Evolutionary conservation across 345 rosid genomes (phyloP), one percentile per base, ranked within the genome.

Genomic region (Hypericum androsaemum): DNA sequence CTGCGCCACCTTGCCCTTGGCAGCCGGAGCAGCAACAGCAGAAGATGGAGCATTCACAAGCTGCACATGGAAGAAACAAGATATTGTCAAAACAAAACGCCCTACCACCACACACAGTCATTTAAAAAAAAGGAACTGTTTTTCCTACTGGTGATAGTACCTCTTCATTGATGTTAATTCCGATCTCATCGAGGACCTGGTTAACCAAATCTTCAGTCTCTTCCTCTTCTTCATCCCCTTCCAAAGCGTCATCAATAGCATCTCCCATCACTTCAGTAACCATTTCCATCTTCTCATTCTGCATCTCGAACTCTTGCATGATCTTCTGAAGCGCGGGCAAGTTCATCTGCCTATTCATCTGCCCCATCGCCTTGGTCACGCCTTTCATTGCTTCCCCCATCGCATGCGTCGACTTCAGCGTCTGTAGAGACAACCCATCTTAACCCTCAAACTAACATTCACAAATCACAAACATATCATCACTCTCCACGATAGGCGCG

Each of bases 321-420:
- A 46, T 46, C 10, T 46, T 46, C 50, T 46, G 50, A 5, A 46
- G 50, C 5, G 50, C 15, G 5, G 50, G 50, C 50, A 46, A 46
- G 22, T 46, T 46, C 50, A 46, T 46, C 50, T 46, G 50, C 50
- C 50, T 46, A 32, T 46, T 46, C 50, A 46, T 46, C 50, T 46
- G 50, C 22, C 50, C 32, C 32, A 22, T 22, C 4, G 32, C 32
- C 32, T 22, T 22, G 32, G 32, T 22, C 32, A 22, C 32, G 32
- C 32, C 32, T 22, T 22, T 22, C 32, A 22, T 22, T 22, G 32
- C 32, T 22, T 22, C 32, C 32, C 50, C 50, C 50, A 46, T 46
- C 12, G 50, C 50, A 6, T 46, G 50, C 15, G 50, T 46, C 28
- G 50, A 46, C 22, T 46, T 46, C 50, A 46, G 14, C 17, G 50